Base-by-base conservation (phyloP, 345 rosid genomes). In the Syzygium jambos region DNA sequence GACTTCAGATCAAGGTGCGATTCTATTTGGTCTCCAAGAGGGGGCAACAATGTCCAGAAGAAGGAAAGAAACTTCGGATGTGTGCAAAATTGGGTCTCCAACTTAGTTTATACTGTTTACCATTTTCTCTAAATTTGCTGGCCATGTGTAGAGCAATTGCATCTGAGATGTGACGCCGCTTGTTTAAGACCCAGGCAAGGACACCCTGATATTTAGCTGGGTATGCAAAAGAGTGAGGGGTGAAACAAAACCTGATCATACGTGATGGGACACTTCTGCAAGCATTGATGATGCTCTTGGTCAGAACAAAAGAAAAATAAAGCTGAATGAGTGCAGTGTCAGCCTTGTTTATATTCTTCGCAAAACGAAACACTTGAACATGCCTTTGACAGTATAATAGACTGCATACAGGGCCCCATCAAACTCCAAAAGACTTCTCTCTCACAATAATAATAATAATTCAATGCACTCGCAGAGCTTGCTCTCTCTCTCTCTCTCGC, bases 291-390 rank as follows among this genome's bases (percentile, higher is more conserved):
- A 19, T 73, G 82, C 82, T 73, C 49, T 38, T 34, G 25, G 80
- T 73, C 80, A 73, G 82, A 73, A 73, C 49, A 38, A 19, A 38
- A 5, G 82, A 73, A 88, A 78, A 46, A 51, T 84, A 49, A 85
- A 84, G 4, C 54, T 29, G 88, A 52, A 87, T 89, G 91, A 80
- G 85, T 87, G 86, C 59, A 88, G 90, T 84, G 85, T 61, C 59
- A 88, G 89, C 88, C 90, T 49, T 51, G 52, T 88, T 88, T 19
- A 73, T 38, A 73, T 73, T 73, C 49, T 73, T 73, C 82, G 49
- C 49, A 38, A 38, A 73, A 38, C 27, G 82, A 73, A 73, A 73
- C 82, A 38, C 49, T 19, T 38, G 88, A 89, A 87, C 89, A 87
- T 89, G 54, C 90, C 85, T 9, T 87, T 80, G 65, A 90, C 88